Evolutionary conservation across 2,329 filamentous ascomycete genomes (phyloP).

Genomic region (Capronia epimyces): DNA sequence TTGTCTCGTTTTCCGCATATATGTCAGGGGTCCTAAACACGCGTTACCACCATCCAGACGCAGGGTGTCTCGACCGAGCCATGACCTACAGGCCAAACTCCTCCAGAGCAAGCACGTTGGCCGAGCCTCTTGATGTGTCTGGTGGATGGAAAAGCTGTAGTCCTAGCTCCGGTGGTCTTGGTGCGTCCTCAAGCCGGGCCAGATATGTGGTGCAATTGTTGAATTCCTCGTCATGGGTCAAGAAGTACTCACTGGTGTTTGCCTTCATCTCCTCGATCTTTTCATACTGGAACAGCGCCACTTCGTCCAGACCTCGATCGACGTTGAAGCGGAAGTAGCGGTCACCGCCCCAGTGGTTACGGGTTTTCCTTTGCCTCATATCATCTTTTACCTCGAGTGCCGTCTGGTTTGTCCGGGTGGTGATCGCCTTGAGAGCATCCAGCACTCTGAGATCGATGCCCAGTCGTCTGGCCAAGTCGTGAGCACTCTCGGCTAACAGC

Average conservation of each 20-base stretch:
- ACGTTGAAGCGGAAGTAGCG: background rate
- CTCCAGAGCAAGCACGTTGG: background rate
- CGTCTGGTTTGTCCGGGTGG: conserved; percentile 4
- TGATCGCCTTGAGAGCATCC: conserved; percentile 4
- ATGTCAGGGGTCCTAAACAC: background rate
- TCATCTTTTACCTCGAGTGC: background rate
- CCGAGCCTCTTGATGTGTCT: background rate
- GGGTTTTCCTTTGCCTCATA: background rate
- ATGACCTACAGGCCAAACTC: background rate
- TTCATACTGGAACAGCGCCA: background rate
- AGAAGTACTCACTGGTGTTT: background rate
- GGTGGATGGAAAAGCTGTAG: background rate
- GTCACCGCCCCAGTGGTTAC: background rate
- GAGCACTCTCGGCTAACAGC: background rate
- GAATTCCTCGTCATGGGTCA: background rate
- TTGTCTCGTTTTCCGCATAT: background rate
- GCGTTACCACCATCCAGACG: background rate
- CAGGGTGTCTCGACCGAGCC: background rate
- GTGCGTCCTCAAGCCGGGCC: background rate
- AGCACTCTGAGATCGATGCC: background rate
- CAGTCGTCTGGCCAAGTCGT: background rate
- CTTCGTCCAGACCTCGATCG: background rate
- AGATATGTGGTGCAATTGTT: background rate
- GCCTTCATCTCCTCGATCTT: background rate
- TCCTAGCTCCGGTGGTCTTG: background rate